phyloP scores from a whole-genome alignment of 2,329 filamentous ascomycete genomes.

The Neofusicoccum kwambonambiense region DNA sequence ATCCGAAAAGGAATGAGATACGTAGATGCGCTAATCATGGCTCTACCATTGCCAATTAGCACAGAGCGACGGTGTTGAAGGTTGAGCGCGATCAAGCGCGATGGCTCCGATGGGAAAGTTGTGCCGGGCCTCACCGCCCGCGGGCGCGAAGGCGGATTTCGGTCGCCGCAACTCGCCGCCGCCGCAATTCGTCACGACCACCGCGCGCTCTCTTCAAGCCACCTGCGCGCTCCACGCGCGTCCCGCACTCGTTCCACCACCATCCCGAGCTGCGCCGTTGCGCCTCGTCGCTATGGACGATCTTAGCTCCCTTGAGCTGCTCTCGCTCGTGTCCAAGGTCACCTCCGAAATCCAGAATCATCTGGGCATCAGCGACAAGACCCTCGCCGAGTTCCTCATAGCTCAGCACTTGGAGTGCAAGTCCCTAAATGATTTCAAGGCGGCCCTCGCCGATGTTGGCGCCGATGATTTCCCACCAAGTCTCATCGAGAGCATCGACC shows the following conservation, averaged over 20 bases:
- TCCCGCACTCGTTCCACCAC: background rate
- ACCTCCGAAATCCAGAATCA: conserved; percentile 94
- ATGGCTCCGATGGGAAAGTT: no score
- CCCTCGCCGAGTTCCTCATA: conserved; percentile 93
- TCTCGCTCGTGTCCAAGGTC: conserved; percentile 93
- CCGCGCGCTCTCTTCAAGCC: background rate
- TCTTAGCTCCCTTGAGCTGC: conserved; percentile 82
- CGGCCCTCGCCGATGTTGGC: conserved; percentile 70
- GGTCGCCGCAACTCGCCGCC: background rate
- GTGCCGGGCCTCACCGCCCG: background rate
- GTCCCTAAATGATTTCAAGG: conserved; percentile 70
- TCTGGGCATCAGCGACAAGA: conserved; percentile 87
- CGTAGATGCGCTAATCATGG: no score
- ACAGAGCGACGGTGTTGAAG: no score
- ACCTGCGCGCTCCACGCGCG: background rate
- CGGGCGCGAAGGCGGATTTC: background rate
- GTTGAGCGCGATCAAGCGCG: no score
- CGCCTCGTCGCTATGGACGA: conserved; percentile 68
- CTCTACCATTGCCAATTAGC: no score
- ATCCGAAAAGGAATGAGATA: no score
- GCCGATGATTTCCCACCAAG: conserved; percentile 76
- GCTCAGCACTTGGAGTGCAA: conserved; percentile 78
- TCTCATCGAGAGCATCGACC: conserved; percentile 87
- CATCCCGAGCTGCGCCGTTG: background rate
- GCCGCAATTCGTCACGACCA: conserved; percentile 3